A percentile compares a stretch with the other conserved stretches of the same genome.
Evolutionary conservation across 176 grass and related monocot genomes (phyloP).

Genomic region (Juncus inflexus): DNA sequence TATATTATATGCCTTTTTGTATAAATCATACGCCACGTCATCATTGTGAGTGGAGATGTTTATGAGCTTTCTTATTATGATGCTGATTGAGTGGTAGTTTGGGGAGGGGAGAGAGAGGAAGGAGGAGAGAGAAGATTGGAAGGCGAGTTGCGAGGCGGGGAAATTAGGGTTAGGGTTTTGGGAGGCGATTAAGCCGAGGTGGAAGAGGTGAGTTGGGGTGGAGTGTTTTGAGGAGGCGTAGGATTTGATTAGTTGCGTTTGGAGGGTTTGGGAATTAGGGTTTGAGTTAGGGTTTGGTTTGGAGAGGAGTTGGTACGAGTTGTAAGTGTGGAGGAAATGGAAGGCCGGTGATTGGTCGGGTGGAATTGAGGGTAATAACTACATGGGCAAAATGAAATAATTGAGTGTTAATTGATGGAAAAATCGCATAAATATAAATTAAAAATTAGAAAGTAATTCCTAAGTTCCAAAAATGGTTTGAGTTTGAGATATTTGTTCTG

Average conservation of each 20-base stretch:
- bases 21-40: conserved; percentile 62
- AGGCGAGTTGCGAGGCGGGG: conserved; percentile 57
- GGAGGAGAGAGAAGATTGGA: conserved; percentile 52
- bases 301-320: conserved; percentile 58
- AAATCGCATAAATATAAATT: too few relatives aligned
- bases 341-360: conserved; percentile 44
- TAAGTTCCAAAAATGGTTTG: too few relatives aligned
- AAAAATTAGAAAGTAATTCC: too few relatives aligned
- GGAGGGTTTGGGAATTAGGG: conserved; percentile 29
- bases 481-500: too few relatives aligned
- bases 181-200: conserved; percentile 47
- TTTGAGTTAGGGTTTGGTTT: conserved; percentile 30
- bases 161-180: conserved; percentile 49
- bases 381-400: conserved; percentile 53
- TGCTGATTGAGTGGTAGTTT: conserved; percentile 66
- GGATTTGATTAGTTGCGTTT: conserved; percentile 69
- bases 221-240: conserved; percentile 68
- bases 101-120: conserved; percentile 59
- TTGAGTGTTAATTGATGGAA: neutral
- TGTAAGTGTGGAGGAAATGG: conserved; percentile 56
- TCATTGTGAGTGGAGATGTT: conserved; percentile 49
- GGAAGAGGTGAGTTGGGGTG: conserved; percentile 54
- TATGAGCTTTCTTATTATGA: conserved; percentile 54
- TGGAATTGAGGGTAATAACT: conserved; percentile 25
- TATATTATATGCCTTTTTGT: conserved; percentile 78